Base-by-base conservation (phyloP, 495 filamentous ascomycete species). In the Darksidea phi region DNA sequence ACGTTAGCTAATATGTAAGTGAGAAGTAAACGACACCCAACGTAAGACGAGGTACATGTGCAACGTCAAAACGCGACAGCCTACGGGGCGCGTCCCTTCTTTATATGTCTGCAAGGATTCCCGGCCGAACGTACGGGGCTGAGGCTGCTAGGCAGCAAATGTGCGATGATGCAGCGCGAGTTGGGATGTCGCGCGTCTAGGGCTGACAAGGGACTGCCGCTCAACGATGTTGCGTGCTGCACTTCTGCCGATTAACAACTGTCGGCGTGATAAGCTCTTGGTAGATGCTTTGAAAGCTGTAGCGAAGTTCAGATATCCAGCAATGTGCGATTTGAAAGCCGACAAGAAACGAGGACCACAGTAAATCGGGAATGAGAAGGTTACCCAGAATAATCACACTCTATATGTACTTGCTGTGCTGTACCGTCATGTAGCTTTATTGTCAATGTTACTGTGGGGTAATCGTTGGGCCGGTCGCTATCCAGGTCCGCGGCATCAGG, bases 391-490 rank as follows among this genome's bases (percentile, higher is more conserved):
- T 10, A 32, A 32, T 32, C 3, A 3, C 28, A 10, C 10, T 32
- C 28, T 32, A 32, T 32, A 32, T 34, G 10, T 34, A 26, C 32
- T 2, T 37, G 13, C n/a, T 7, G 24, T 7, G 32, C 24, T 2
- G 49, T 32, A 42, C 15, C 20, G 48, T 18, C 10, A 6, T 11
- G 52, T 45, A 21, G 37, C 17, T 55, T 17, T 45, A 6, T n/a
- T 42, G 15, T 34, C 10, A 36, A 15, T 6, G 21, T 10, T 34
- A 24, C 50, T 51, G 37, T 51, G 45, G 53, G 53, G 41, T 56
- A 43, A 32, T 4, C 28, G 28, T 32, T 32, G 28, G 28, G 28
- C 28, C 28, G 28, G 28, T 3, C 28, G 28, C 28, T 32, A 10
- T 3, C 13, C 12, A 24, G 1, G 4, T 2, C 12, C 41, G 10